Evolutionary conservation across 176 grass and related monocot species (phyloP).

Genomic region (Oryza meridionalis): DNA sequence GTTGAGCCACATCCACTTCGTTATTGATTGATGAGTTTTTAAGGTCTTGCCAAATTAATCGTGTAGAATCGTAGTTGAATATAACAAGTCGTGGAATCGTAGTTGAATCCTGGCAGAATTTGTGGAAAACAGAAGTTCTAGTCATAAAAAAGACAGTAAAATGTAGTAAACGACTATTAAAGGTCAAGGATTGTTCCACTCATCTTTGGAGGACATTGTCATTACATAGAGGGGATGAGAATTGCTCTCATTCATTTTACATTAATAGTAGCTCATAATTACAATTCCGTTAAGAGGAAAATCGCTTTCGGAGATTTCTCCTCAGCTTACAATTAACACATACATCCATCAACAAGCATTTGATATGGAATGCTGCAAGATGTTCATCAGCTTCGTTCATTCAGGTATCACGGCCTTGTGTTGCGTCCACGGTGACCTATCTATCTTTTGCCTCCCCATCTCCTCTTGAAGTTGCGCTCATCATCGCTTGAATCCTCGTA

Average conservation of each 20-base stretch:
- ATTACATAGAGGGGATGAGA: slow-evolving; percentile 24
- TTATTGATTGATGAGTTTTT: too few species aligned
- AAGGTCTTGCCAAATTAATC: too few species aligned
- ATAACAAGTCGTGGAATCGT: not conserved
- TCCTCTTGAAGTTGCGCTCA: slow-evolving; percentile 59
- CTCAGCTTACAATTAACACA: slow-evolving; percentile 23
- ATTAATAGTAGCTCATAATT: not conserved
- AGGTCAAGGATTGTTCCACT: not conserved
- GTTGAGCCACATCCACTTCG: too few species aligned
- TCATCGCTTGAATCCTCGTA: slow-evolving; percentile 49
- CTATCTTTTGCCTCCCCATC: slow-evolving; percentile 39
- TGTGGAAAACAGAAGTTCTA: not conserved
- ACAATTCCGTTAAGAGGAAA: not conserved
- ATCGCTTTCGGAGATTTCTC: not conserved
- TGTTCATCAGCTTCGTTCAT: slow-evolving; percentile 14
- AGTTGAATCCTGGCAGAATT: not conserved
- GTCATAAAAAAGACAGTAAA: too few species aligned
- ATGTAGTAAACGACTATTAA: not conserved
- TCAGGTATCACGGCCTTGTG: not conserved
- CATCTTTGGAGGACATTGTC: not conserved
- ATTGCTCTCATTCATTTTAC: slow-evolving; percentile 24
- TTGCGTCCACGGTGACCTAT: not conserved
- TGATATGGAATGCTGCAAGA: slow-evolving; percentile 5
- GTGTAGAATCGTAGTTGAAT: too few species aligned
- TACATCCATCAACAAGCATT: slow-evolving; percentile 17